These are phyloP conservation scores for Ophiostoma himal-ulmi DNA, from an alignment of 2,329 filamentous ascomycete species.

Conservation along the genomic window DNA sequence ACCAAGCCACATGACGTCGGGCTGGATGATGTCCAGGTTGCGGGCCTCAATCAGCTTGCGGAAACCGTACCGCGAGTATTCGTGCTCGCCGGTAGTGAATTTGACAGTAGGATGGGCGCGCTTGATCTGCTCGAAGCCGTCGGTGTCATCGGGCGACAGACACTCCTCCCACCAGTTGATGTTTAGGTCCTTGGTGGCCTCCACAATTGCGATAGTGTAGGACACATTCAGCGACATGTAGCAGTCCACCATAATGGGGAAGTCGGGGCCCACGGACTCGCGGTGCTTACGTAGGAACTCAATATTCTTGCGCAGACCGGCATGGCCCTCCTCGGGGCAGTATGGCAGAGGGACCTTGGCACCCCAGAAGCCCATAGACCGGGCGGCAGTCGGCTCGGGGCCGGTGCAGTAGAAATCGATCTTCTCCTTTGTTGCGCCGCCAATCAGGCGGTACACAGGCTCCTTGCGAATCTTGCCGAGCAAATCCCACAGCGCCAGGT, in stretches of 20 bases:
- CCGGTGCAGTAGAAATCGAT: constrained; percentile 94
- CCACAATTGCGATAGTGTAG: constrained; percentile 87
- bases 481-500: constrained; percentile 88
- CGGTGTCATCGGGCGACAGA: constrained; percentile 82
- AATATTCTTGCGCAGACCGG: constrained; percentile 79
- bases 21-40: constrained; percentile 90
- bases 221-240: constrained; percentile 93
- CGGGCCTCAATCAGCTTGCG: constrained; percentile 87
- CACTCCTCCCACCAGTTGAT: constrained; percentile 99
- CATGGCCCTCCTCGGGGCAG: constrained; percentile 78
- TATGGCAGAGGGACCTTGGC: constrained; percentile 87
- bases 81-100: constrained; percentile 94
- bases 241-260: constrained; percentile 91
- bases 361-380: constrained; percentile 82
- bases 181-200: constrained; percentile 73
- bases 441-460: constrained; percentile 91
- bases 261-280: constrained; percentile 79
- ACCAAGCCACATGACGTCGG: constrained; percentile 96
- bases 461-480: constrained; percentile 86
- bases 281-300: constrained; percentile 82
- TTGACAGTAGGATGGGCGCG: constrained; percentile 82
- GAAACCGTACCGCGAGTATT: constrained; percentile 92
- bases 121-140: constrained; percentile 86
- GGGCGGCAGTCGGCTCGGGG: constrained; percentile 72
- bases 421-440: constrained; percentile 76